phyloP scores from a whole-genome alignment of 1,139 yeast genomes.

The Debaryomyces psychrophilus region DNA sequence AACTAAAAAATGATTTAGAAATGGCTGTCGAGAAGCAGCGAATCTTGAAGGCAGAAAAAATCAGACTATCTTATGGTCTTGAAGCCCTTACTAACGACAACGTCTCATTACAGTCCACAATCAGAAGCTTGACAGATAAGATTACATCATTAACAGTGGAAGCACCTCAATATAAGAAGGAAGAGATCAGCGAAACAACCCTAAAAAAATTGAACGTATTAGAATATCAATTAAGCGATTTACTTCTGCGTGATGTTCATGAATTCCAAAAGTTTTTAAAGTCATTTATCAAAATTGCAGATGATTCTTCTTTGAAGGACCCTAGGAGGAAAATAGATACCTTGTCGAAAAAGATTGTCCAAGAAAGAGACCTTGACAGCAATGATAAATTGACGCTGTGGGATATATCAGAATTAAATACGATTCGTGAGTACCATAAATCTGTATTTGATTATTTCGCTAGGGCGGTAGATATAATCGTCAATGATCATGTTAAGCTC shows the following conservation, averaged over 20 bases:
- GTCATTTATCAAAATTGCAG: constrained; percentile 58
- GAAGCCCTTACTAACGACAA: constrained; percentile 46
- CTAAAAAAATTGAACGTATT: constrained; percentile 24
- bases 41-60: constrained; percentile 51
- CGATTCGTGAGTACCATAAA: constrained; percentile 51
- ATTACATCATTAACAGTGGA: constrained; percentile 26
- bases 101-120: constrained; percentile 34
- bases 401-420: constrained; percentile 30
- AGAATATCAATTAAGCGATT: constrained; percentile 43
- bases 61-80: constrained; percentile 43
- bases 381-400: constrained; percentile 14
- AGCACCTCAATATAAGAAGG: constrained; percentile 21
- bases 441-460: constrained; percentile 60
- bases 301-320: constrained; percentile 58
- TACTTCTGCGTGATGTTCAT: constrained; percentile 39
- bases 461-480: constrained; percentile 60
- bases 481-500: constrained; percentile 57
- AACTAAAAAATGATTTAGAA: constrained; percentile 42
- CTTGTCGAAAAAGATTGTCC: constrained; percentile 20
- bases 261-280: constrained; percentile 48
- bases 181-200: constrained; percentile 12
- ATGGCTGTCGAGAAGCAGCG: constrained; percentile 52
- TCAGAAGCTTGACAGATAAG: constrained; percentile 36
- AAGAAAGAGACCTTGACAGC: constrained; percentile 9
- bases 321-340: constrained; percentile 55